Evolutionary conservation across 495 filamentous ascomycete genomes (phyloP).

Genomic region (Aspergillus campestris): DNA sequence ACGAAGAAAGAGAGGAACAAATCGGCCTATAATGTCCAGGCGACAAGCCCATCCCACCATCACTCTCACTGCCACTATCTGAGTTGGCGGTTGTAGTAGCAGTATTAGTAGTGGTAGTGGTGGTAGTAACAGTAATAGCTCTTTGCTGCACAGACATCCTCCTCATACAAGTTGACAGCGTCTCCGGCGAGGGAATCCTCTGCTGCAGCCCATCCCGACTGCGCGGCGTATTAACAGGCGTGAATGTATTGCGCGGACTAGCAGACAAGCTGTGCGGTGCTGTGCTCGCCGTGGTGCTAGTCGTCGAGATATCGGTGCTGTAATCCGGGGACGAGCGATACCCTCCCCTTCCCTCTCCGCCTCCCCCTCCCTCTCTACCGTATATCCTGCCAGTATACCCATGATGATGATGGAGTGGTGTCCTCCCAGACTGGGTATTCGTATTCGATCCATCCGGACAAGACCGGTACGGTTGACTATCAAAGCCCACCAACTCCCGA

Average conservation of each 20-base stretch:
- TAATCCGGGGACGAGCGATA: conserved; percentile 21
- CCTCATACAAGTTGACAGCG: background rate
- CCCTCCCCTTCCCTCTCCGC: conserved; percentile 10
- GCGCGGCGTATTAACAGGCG: conserved; percentile 27
- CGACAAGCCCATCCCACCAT: too few relatives aligned
- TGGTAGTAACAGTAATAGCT: too few relatives aligned
- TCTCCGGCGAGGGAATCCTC: conserved; percentile 4
- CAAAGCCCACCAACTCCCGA: background rate
- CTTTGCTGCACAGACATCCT: too few relatives aligned
- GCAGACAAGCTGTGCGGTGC: conserved; percentile 20
- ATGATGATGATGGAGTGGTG: conserved; percentile 7
- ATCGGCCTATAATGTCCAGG: too few relatives aligned
- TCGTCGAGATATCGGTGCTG: background rate
- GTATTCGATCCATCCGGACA: conserved; percentile 1
- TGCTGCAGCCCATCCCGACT: conserved; percentile 9
- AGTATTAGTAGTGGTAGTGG: too few relatives aligned
- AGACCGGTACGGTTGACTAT: too few relatives aligned
- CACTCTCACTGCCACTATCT: too few relatives aligned
- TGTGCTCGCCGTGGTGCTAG: background rate
- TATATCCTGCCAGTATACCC: conserved; percentile 14
- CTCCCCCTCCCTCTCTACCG: background rate
- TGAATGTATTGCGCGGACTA: conserved; percentile 22
- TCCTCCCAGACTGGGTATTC: background rate
- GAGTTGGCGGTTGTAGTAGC: too few relatives aligned
- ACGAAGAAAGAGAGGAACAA: too few relatives aligned